Evolutionary conservation across 1,284 basidiomycete species (phyloP).

Genomic region (Cryptococcus floricola): DNA sequence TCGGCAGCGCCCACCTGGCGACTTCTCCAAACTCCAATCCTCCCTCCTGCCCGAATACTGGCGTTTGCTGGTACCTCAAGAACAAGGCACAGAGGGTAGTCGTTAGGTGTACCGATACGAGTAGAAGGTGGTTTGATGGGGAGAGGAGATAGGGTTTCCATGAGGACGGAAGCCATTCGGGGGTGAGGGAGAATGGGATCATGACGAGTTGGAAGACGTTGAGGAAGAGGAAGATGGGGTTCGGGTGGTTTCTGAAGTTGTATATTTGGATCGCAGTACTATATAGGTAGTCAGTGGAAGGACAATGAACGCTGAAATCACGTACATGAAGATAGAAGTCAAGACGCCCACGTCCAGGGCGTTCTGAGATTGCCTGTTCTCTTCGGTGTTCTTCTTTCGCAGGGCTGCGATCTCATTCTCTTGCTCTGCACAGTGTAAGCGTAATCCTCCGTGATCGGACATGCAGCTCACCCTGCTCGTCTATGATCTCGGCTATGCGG

Average conservation of each 20-base stretch:
- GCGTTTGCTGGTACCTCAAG: constrained; percentile 1
- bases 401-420: constrained; percentile 32
- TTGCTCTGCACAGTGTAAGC: constrained; percentile 25
- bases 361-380: constrained; percentile 23
- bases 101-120: constrained; percentile 18
- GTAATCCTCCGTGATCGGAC: background rate
- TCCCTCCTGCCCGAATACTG: background rate
- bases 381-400: constrained; percentile 20
- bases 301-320: background rate
- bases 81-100: constrained; percentile 7
- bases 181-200: constrained; percentile 33
- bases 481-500: constrained; percentile 3
- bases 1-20: constrained; percentile 31
- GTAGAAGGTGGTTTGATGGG: constrained; percentile 18
- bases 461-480: constrained; percentile 22
- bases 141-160: constrained; percentile 16
- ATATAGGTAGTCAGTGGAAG: background rate
- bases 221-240: constrained; percentile 12
- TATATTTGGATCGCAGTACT: constrained; percentile 16
- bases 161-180: constrained; percentile 17
- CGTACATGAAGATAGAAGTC: constrained; percentile 30
- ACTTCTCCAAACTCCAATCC: constrained; percentile 18
- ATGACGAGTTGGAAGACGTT: constrained; percentile 23
- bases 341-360: constrained; percentile 33
- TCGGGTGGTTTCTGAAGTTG: constrained; percentile 1